phyloP scores from a whole-genome alignment of 2,329 filamentous ascomycete species.

The Exophiala aquamarina region DNA sequence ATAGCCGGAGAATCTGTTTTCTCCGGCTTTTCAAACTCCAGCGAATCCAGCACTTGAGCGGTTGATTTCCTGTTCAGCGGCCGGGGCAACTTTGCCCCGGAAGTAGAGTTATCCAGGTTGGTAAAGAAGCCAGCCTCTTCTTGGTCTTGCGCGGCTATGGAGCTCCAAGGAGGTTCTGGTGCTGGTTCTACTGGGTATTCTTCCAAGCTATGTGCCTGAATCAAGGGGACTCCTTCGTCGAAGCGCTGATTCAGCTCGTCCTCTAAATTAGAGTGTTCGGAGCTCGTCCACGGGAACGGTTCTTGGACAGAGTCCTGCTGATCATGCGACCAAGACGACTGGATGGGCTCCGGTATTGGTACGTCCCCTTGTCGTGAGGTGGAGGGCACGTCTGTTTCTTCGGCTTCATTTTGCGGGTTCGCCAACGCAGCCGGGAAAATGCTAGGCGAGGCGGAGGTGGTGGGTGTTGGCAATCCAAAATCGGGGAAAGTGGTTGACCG shows the following conservation, averaged over 20 bases:
- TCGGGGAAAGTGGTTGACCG: conserved; percentile 27
- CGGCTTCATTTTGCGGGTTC: conserved; percentile 1
- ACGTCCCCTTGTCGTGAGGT: conserved; percentile 1
- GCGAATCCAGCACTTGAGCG: conserved; percentile 60
- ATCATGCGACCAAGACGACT: conserved; percentile 10
- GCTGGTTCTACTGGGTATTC: neutral
- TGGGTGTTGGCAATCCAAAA: conserved; percentile 1
- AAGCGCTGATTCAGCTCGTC: conserved; percentile 20
- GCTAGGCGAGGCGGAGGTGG: neutral
- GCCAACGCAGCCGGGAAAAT: no score
- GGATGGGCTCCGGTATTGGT: conserved; percentile 1
- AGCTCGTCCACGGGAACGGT: conserved; percentile 13
- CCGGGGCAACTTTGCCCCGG: conserved; percentile 11
- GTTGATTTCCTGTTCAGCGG: conserved; percentile 69
- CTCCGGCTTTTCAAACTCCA: conserved; percentile 37
- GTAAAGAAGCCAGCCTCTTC: conserved; percentile 4
- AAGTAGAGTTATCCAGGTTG: neutral
- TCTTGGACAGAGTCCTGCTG: conserved; percentile 7
- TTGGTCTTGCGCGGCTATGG: no score
- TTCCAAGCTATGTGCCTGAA: conserved; percentile 1
- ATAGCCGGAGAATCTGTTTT: conserved; percentile 33
- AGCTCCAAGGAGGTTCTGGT: neutral
- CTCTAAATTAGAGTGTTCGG: conserved; percentile 7
- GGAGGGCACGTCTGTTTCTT: neutral
- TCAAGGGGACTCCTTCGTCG: conserved; percentile 28